Base-by-base conservation (phyloP, 2,329 filamentous ascomycete species). In the Colletotrichum tofieldiae region DNA sequence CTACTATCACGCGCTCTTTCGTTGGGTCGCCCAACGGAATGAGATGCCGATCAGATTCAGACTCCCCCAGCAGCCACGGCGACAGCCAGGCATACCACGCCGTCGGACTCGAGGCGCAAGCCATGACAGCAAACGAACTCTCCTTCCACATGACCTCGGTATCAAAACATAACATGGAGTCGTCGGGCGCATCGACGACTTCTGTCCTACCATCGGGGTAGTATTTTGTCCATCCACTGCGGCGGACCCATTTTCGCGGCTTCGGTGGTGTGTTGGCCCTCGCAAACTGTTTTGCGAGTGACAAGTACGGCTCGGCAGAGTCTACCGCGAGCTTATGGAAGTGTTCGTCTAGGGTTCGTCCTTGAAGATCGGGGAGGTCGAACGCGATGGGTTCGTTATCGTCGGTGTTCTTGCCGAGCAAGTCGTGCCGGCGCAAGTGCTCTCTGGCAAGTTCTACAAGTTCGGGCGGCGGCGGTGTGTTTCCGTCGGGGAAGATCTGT, bases 51-150 rank as follows among this genome's bases (percentile, higher is more conserved):
- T 94, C 89, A 41, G 91, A 91, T 45, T 93, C 85, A 1, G 94
- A 92, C 84, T 98, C 94, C 39, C 92, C 93, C 23, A 99, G 83
- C 45, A 99, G 84, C 96, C 96, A 99, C 0, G 96, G 96, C 16
- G 96, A 99, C 65, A 99, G 82, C 96, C 96, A 99, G 0, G 93
- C 94, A 84, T 99, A 99, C 97, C 97, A 99, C 39, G 95, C 92
- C 3, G 91, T 95, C 0, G 94, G 92, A 76, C 95, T 95, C 23
- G 92, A 93, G 18, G 97, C 96, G 80, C 96, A 98, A 29, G 97
- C 96, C 94, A 99, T 98, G 69, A 98, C 94, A 0, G 97, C 95
- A 81, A 94, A 99, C 0, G 93, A 92, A 75, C 92, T 96, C 79
- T 96, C 91, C 80, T 97, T 97, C 89, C 93, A 99, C 92, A 99